Percentiles rank a stretch among this genome's conserved stretches.
Evolutionary conservation across 345 rosid species (phyloP).

Genomic region (Salix dunnii): DNA sequence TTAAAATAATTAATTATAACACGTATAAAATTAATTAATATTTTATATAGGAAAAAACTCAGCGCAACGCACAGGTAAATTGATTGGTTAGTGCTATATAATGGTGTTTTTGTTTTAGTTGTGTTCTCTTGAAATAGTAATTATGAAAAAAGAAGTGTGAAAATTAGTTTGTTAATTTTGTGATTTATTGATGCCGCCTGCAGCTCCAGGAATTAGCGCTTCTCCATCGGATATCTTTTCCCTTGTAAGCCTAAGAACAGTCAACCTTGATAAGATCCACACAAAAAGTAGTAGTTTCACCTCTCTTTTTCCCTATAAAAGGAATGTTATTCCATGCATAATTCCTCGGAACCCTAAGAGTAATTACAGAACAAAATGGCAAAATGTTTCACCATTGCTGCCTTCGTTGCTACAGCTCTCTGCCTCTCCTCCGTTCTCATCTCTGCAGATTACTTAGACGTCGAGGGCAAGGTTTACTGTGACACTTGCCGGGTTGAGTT

Average conservation of each 20-base stretch:
- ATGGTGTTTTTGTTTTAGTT: too few species aligned
- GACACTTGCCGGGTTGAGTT: conserved; percentile 29
- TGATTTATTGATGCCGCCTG: too few species aligned
- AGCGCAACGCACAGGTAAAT: too few species aligned
- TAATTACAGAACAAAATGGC: conserved; percentile 6
- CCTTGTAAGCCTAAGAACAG: not conserved
- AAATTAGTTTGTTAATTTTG: too few species aligned
- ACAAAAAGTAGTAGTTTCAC: not conserved
- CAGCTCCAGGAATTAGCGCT: too few species aligned
- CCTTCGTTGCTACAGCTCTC: conserved; percentile 13
- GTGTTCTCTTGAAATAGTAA: too few species aligned
- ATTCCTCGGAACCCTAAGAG: not conserved
- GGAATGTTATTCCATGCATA: not conserved
- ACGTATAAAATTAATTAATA: too few species aligned
- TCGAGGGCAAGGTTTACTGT: conserved; percentile 25
- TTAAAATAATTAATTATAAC: too few species aligned
- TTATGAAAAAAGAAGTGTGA: too few species aligned
- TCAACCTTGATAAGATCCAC: not conserved
- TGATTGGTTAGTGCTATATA: too few species aligned
- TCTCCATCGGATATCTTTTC: not conserved
- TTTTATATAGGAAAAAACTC: too few species aligned
- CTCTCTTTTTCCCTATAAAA: not conserved
- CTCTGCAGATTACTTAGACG: not conserved
- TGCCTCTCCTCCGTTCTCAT: conserved; percentile 12
- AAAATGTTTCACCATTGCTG: conserved; percentile 2